Percentiles rank a stretch among this genome's conserved stretches.
Conservation (phyloP, 1,284 basidiomycete species). For the Gymnopus androsaceus region DNA sequence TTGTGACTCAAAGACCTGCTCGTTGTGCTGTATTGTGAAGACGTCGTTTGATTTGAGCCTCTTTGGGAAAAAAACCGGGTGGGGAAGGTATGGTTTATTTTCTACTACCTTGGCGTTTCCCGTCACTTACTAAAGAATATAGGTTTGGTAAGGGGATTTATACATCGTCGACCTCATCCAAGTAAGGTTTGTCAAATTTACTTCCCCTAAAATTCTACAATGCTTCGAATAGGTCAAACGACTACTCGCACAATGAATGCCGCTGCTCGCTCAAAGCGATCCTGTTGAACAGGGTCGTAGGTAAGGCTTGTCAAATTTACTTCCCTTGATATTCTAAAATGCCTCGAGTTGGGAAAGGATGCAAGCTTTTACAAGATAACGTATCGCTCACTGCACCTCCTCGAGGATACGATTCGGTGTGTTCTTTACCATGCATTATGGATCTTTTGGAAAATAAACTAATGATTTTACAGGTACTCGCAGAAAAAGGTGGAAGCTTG, state of each 20-base stretch:
- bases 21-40: slow-evolving; percentile 58
- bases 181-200: no score
- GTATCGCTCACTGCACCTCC: slow-evolving; percentile 54
- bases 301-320: no score
- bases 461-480: slow-evolving; percentile 46
- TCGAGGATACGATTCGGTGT: slow-evolving; percentile 60
- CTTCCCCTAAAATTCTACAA: not conserved
- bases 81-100: slow-evolving; percentile 68
- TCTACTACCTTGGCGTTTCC: no score
- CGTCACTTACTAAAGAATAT: not conserved
- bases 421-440: slow-evolving; percentile 22
- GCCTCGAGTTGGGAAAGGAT: slow-evolving; percentile 71
- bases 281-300: slow-evolving; percentile 64
- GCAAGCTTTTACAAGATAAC: slow-evolving; percentile 59
- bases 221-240: slow-evolving; percentile 49
- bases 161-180: slow-evolving; percentile 61
- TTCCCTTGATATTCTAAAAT: no score
- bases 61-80: slow-evolving; percentile 65
- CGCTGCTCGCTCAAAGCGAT: slow-evolving; percentile 58
- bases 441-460: not conserved
- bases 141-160: slow-evolving; percentile 66
- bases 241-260: slow-evolving; percentile 59
- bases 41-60: slow-evolving; percentile 61
- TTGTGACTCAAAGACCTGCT: slow-evolving; percentile 55
- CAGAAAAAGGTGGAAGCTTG: slow-evolving; percentile 57